Evolutionary conservation across 1,139 yeast species (phyloP), one percentile per base, ranked within the genome.

Genomic region (Debaryomyces subglobosus): DNA sequence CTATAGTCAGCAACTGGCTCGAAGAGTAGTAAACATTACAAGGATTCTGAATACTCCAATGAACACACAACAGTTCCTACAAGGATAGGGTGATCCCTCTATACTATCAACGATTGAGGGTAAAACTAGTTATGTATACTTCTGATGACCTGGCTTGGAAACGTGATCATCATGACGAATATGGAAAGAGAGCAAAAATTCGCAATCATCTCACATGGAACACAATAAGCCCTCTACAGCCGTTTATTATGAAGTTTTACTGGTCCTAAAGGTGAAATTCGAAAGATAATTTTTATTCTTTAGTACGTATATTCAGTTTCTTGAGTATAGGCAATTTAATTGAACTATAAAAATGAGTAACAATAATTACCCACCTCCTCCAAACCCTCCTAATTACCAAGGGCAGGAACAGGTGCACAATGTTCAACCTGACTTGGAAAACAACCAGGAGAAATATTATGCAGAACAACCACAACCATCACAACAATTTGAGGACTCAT

Each of bases 401-500:
- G 40, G 38, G 13, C 40, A 39, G 32, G 48, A 44, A 9, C 40
- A 43, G n/a, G 37, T 25, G 16, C 44, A 46, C 37, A 43, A 48
- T 32, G 52, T 50, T 10, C 57, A 53, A 34, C 61, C 65, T 9
- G 69, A 67, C 51, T 49, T 64, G 33, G 77, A 72, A 50, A 58
- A 56, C 47, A 69, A 64, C 45, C 49, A 53, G 25, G 61, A 60
- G 45, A 54, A 59, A 44, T 55, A 58, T 44, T 53, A 57, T 38
- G 48, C 49, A 18, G 76, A 72, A 33, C 68, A 71, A 48, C 80
- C 80, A 1, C 52, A 57, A 16, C 65, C 64, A 12, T 64, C 72
- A 20, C 63, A 64, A 39, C 59, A 69, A 44, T 89, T 87, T 58
- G 88, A 84, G 27, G 80, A 86, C 46, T 77, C 86, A 8, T 89